A percentile compares a stretch with the other conserved stretches of the same genome.
These are phyloP conservation scores for Sarocladiaceae sp. DNA, from an alignment of 2,329 filamentous ascomycete genomes.

Conservation along the genomic window DNA sequence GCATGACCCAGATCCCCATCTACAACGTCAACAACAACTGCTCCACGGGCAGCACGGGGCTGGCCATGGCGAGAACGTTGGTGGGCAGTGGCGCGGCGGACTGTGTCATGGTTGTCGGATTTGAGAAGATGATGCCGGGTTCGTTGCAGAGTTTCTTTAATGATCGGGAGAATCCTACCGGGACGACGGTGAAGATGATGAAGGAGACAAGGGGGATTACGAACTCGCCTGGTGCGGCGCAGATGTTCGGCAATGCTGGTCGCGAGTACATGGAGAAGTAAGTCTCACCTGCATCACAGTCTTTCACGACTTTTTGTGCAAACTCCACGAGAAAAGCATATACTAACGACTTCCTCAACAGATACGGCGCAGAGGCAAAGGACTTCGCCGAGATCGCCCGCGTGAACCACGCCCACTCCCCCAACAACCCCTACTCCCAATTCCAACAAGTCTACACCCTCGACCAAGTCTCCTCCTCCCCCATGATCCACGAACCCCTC, in stretches of 20 bases:
- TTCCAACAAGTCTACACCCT: constrained; percentile 89
- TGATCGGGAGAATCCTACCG: constrained; percentile 76
- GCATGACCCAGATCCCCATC: constrained; percentile 93
- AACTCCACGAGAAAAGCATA: not conserved
- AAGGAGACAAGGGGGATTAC: constrained; percentile 73
- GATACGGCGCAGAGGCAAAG: constrained; percentile 73
- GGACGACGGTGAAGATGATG: constrained; percentile 74
- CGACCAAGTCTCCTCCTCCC: constrained; percentile 71
- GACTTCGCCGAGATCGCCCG: constrained; percentile 95
- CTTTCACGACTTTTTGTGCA: not conserved
- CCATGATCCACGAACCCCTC: constrained; percentile 79
- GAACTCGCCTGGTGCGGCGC: constrained; percentile 79
- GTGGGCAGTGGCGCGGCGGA: constrained; percentile 78
- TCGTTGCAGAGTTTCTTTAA: constrained; percentile 79
- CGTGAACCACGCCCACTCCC: constrained; percentile 88
- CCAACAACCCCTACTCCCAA: constrained; percentile 95
- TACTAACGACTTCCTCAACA: constrained; percentile 28
- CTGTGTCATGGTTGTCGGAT: constrained; percentile 87
- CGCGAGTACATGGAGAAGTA: constrained; percentile 92
- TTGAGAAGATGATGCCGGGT: constrained; percentile 98
- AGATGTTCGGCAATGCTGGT: constrained; percentile 94
- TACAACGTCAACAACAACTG: constrained; percentile 99
- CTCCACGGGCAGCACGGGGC: constrained; percentile 87
- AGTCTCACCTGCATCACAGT: too few relatives aligned
- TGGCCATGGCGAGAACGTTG: constrained; percentile 78